These are phyloP conservation scores for Exophiala lecanii-corni DNA, from an alignment of 2,329 filamentous ascomycete genomes.

Conservation along the genomic window DNA sequence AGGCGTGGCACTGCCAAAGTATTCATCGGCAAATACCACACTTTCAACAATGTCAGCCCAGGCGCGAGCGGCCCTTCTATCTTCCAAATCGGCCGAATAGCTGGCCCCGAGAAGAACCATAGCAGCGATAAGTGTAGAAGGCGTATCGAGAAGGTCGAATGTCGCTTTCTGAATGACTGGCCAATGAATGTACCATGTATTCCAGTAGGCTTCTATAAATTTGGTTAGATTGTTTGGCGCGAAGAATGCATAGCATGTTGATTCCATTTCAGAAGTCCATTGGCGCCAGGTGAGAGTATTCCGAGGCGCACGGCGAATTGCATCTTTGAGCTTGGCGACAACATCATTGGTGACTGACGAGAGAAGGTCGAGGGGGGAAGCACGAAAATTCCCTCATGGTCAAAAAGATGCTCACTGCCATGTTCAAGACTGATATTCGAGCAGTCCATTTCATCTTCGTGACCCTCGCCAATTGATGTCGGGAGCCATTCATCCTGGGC, in stretches of 20 bases:
- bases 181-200: slow-evolving; percentile 8
- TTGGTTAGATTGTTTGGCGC: background rate
- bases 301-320: background rate
- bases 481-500: too few species aligned
- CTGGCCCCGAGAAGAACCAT: slow-evolving; percentile 8
- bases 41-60: slow-evolving; percentile 4
- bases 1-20: background rate
- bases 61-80: background rate
- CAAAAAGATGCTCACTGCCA: background rate
- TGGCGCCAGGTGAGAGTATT: background rate
- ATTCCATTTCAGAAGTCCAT: background rate
- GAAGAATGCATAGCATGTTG: slow-evolving; percentile 1
- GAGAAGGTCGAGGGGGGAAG: background rate
- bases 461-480: background rate
- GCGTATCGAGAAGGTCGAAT: background rate
- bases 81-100: background rate
- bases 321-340: background rate
- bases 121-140: slow-evolving; percentile 3
- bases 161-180: slow-evolving; percentile 8
- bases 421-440: background rate
- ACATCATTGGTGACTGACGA: background rate
- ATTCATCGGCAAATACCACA: slow-evolving; percentile 7
- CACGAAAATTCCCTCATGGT: background rate
- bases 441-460: background rate
- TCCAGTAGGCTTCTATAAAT: slow-evolving; percentile 10